Evolutionary conservation across 2,329 filamentous ascomycete species (phyloP), one percentile per base, ranked within the genome.

Genomic region (Incumbomyces lentus): DNA sequence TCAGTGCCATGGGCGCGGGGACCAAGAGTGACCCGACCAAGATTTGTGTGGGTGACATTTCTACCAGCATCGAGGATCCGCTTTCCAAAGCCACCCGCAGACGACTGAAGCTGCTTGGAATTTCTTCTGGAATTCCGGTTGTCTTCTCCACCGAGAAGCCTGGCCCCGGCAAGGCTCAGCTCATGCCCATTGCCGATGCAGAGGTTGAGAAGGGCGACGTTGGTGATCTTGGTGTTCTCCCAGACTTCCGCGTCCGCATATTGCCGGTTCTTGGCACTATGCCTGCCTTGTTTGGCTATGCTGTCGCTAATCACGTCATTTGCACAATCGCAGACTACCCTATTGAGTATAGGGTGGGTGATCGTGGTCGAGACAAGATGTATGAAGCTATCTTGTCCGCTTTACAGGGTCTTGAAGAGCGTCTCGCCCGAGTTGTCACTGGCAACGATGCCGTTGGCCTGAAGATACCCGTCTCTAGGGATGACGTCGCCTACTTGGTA

Each of bases 201-300:
- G 89, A 96, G 62, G 92, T 88, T 59, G 66, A 78, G 40, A 94
- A 92, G 65, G 92, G 92, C 14, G 73, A 80, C 14, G 87, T 96
- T 0, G 82, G 84, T 19, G 89, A 95, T 55, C 73, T 96, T 0
- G 85, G 88, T 36, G 86, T 93, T 0, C 75, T 98, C 42, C 85
- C 89, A 1, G 89, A 95, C 61, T 98, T 98, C 64, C 77, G 92
- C 18, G 86, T 95, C 8, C 77, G 92, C n/a, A 98, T 98, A 48
- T 67, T 98, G 7, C 92, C 92, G 0, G 92, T 98, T 0, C 69
- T 98, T 2, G 92, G 92, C 1, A 98, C 92, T 0, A 95, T 98
- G 89, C 92, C 92, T 0, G 90, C 92, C 2, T 82, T 96, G 1
- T 98, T 98, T 63, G 92, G 92, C 7, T 84, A 95, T 47, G 85